Conservation (phyloP, 2,329 filamentous ascomycete species). For the Ophiostoma montium region DNA sequence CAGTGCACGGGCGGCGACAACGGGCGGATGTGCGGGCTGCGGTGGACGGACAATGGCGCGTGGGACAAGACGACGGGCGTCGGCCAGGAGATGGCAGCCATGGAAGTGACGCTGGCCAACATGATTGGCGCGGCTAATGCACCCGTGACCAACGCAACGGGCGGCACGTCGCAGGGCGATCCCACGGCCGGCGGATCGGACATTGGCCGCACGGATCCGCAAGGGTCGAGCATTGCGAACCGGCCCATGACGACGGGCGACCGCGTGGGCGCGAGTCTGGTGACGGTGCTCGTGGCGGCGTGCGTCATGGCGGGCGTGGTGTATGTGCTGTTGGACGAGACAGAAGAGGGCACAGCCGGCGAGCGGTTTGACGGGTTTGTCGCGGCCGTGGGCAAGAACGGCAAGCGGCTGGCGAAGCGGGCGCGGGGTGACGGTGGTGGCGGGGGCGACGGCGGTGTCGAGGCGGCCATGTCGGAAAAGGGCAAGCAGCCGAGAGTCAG, state of each 20-base stretch:
- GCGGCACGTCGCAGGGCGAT: conserved; percentile 35
- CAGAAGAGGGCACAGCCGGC: conserved; percentile 19
- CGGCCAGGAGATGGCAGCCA: conserved; percentile 56
- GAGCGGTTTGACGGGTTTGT: conserved; percentile 21
- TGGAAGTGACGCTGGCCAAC: conserved; percentile 50
- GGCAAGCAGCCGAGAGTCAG: neutral
- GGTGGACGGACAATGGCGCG: conserved; percentile 31
- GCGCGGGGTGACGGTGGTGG: neutral
- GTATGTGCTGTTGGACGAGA: conserved; percentile 37
- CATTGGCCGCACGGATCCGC: conserved; percentile 3
- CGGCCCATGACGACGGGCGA: conserved; percentile 6
- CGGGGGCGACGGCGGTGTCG: neutral
- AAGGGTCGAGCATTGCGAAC: neutral
- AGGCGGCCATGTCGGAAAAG: conserved; percentile 7
- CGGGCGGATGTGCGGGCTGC: conserved; percentile 43
- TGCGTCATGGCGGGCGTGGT: conserved; percentile 37
- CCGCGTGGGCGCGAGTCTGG: conserved; percentile 10
- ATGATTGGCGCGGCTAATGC: conserved; percentile 32
- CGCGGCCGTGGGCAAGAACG: neutral
- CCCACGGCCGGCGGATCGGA: conserved; percentile 22
- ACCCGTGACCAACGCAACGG: conserved; percentile 28
- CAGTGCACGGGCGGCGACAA: conserved; percentile 45
- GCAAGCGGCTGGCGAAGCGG: conserved; percentile 5
- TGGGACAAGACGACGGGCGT: conserved; percentile 49
- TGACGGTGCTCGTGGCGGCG: conserved; percentile 32